Base-by-base conservation (phyloP, 2,329 filamentous ascomycete genomes). In the Alternaria arborescens region DNA sequence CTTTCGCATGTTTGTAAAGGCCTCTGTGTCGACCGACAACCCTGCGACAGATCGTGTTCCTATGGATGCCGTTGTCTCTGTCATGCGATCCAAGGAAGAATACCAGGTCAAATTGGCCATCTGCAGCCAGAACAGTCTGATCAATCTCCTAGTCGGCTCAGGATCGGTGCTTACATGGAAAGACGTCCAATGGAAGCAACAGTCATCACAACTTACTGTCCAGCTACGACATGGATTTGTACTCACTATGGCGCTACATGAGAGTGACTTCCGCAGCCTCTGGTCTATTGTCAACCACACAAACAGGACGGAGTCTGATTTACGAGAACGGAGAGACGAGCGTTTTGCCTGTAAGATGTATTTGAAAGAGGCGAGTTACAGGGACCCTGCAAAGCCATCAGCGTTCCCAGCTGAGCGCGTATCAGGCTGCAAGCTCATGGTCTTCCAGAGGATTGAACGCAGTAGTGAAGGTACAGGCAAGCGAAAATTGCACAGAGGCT, bases 241-340 rank as follows among this genome's bases (percentile, higher is more conserved):
- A 59, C 80, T 97, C 42, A 86, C 86, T 20, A 81, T 95, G 18
- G 88, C 90, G 64, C 89, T 93, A 73, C 84, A 84, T 14, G 91
- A 93, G 69, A 82, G 86, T n/a, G 92, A 97, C 73, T 97, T 91
- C 80, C 87, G 89, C 62, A 88, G 87, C 64, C 79, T 97, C 11
- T 94, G 90, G 87, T 91, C 88, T 69, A 92, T 96, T 78, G 92
- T 93, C 66, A 92, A 97, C 61, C 94, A 96, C 75, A 92, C 91
- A 26, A 86, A 86, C 66, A 92, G 91, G 70, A 87, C 94, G 2
- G 90, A 93, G 71, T 84, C 85, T 26, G 91, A 88, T 52, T 82
- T 97, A 42, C 87, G 88, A 36, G 87, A 89, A 7, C 86, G 88
- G 41, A 83, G 84, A 30, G 90, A 92, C 53, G 94, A 97, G 78